These are phyloP conservation scores for Naganishia vishniacii DNA, from an alignment of 768 basidiomycete genomes.

Conservation along the genomic window DNA sequence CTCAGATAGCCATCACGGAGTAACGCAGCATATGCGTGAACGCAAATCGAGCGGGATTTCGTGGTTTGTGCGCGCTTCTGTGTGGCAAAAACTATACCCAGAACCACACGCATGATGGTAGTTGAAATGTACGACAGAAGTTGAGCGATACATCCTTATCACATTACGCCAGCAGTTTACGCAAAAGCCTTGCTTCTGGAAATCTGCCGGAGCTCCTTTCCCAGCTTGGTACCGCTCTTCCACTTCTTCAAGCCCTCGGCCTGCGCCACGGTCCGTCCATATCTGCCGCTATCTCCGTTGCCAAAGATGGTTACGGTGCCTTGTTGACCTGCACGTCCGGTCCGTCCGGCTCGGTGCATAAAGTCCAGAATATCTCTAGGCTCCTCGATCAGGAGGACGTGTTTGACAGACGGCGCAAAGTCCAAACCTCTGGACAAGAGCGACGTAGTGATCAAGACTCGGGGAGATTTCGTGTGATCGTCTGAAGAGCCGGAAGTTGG, in stretches of 20 bases:
- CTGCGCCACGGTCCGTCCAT: not conserved
- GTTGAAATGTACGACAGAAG: no score
- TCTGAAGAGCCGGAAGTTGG: constrained; percentile 26
- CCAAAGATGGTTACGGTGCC: constrained; percentile 46
- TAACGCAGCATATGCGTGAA: no score
- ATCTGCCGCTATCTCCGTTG: constrained; percentile 9
- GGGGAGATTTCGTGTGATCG: constrained; percentile 15
- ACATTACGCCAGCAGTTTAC: not conserved
- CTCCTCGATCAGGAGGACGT: constrained; percentile 81
- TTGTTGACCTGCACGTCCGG: constrained; percentile 59
- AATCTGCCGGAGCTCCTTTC: constrained; percentile 24
- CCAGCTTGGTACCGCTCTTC: constrained; percentile 23
- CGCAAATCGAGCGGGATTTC: no score
- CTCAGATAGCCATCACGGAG: no score
- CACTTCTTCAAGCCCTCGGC: constrained; percentile 19
- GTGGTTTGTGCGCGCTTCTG: no score
- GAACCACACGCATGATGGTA: no score
- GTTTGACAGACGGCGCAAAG: constrained; percentile 67
- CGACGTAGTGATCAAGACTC: constrained; percentile 79
- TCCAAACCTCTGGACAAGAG: constrained; percentile 85
- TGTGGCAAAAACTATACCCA: no score
- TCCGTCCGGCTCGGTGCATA: constrained; percentile 79
- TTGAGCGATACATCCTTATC: no score
- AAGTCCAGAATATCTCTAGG: constrained; percentile 88
- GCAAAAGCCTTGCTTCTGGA: constrained; percentile 1